Base-by-base conservation (phyloP, 2,329 filamentous ascomycete species). In the Cadophora malorum region DNA sequence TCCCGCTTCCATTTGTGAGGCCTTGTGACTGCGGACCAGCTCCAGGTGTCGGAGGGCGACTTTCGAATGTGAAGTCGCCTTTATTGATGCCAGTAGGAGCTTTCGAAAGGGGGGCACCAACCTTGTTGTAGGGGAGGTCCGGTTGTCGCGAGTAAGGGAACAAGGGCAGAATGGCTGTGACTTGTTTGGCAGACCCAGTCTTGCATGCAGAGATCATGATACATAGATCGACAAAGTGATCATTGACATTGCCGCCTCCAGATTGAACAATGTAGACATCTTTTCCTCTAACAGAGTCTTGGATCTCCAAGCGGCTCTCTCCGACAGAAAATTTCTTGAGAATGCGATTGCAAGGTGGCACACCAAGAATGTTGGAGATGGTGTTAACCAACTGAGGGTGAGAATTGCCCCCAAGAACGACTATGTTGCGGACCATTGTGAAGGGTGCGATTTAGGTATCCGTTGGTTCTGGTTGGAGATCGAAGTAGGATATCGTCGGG, bases 181-280 rank as follows among this genome's bases (percentile, higher is more conserved):
- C 94, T 75, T 93, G 88, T 79, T 92, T 93, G 35, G 96, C 96
- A 50, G 94, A 97, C 74, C 94, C 94, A 14, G 92, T 89, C 82
- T 97, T 97, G 88, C 96, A 98, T 70, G 96, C 96, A n/a, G 93
- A 97, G 75, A 98, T 95, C 83, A 96, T 97, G 82, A 98, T 97
- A 80, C 97, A 92, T 61, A 98, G 89, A 79, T 99, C 96, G 83
- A 99, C 91, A 72, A 99, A 88, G 81, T 97, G 90, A 81, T 99
- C 96, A 79, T 99, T 99, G 81, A 97, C 93, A 76, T 91, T 92
- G 71, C 93, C 94, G 74, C 93, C 93, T 74, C 93, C 94, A 52
- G 93, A 96, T 81, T 98, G 95, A 76, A 99, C 93, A 79, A 98
- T 97, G 83, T 96, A 99, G 79, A 97, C 96, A 88, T 99, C 96